Conservation (phyloP, 495 filamentous ascomycete species). For the Tuber aestivum region DNA sequence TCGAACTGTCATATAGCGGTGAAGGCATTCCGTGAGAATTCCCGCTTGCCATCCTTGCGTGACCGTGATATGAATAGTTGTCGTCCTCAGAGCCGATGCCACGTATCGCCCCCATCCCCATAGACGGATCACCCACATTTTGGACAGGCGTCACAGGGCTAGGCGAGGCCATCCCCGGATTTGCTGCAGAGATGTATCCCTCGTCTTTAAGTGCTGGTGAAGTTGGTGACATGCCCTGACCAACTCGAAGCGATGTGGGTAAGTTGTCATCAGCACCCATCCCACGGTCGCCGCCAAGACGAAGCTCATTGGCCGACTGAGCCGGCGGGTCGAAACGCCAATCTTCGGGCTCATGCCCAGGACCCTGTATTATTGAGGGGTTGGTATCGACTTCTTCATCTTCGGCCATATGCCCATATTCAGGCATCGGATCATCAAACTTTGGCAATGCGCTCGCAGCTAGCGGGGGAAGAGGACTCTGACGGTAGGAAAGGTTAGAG, state of each 20-base stretch:
- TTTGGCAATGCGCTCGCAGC: conserved; percentile 60
- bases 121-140: conserved; percentile 29
- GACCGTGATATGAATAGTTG: conserved; percentile 51
- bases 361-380: conserved; percentile 67
- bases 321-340: conserved; percentile 27
- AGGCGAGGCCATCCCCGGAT: conserved; percentile 43
- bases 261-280: conserved; percentile 15
- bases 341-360: conserved; percentile 40
- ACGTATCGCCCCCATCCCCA: conserved; percentile 50
- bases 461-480: conserved; percentile 45
- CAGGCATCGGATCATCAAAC: conserved; percentile 58
- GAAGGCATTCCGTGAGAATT: conserved; percentile 86
- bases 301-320: conserved; percentile 24
- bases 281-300: conserved; percentile 32
- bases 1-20: conserved; percentile 84
- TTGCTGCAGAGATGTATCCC: conserved; percentile 79
- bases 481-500: conserved; percentile 37
- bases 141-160: conserved; percentile 35
- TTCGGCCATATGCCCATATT: conserved; percentile 57
- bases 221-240: conserved; percentile 14
- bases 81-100: conserved; percentile 47
- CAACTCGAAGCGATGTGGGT: conserved; percentile 30
- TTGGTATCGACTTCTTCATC: conserved; percentile 67
- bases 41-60: conserved; percentile 53
- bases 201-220: conserved; percentile 56